Base-by-base conservation (phyloP, 768 basidiomycete species). In the Mrakia gelida region DNA sequence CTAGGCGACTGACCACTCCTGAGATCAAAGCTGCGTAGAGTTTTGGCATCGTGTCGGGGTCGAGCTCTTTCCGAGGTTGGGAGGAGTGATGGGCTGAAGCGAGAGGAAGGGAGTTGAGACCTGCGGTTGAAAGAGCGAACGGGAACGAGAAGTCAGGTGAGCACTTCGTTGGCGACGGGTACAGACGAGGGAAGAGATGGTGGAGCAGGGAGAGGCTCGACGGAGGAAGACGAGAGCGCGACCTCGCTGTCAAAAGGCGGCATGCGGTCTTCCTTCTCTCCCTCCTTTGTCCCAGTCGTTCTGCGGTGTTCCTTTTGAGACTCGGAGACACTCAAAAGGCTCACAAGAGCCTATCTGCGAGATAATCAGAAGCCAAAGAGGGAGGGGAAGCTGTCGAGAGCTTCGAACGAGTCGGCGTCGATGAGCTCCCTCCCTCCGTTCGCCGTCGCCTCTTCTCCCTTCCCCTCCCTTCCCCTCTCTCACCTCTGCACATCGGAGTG, bases 1-100 rank as follows among this genome's bases (percentile, higher is more conserved):
- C 32, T 5, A 43, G 11, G 67, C 26, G 3, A 54, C 71, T 75
- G 18, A 56, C 56, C 75, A 91, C 87, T 13, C 88, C 88, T 73
- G 88, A 89, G 15, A 88, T 89, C 81, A 91, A 81, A 75, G 91
- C 81, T 38, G 84, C 85, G 82, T 91, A 90, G 75, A 85, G n/a
- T 13, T 52, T 59, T 30, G 74, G 16, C 65, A 68, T 75, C 8
- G 38, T 54, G n/a, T 28, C 34, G 15, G 74, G 74, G 15, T 75
- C 74, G 30, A 75, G 61, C 9, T 49, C 54, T n/a, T 26, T 75
- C 52, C 74, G 61, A 34, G 74, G 74, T n/a, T 65, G 74, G 16
- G 54, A 32, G 45, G 74, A 26, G n/a, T 26, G 28, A 67, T 75
- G 74, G 13, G 30, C 62, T 8, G 43, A 28, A 3, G 74, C 30